phyloP scores from a whole-genome alignment of 176 grass and related monocot species.

The Chrysopogon serrulatus region DNA sequence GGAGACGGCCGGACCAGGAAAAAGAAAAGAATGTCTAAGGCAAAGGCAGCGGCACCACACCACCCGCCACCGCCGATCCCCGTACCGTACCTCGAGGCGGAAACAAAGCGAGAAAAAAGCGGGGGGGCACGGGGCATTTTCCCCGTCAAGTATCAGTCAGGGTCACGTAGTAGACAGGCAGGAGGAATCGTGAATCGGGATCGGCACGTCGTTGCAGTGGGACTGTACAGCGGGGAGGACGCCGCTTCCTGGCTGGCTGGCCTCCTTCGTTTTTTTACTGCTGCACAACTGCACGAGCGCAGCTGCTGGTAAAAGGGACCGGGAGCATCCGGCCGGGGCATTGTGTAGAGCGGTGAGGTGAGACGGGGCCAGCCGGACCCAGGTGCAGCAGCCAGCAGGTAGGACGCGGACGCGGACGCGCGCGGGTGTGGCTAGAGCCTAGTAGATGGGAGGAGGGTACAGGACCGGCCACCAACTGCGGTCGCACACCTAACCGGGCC shows the following conservation, averaged over 20 bases:
- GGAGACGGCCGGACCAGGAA: neutral
- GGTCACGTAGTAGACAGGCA: neutral
- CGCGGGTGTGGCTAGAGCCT: neutral
- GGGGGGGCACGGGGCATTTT: neutral
- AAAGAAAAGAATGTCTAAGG: constrained; percentile 52
- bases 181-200: constrained; percentile 11
- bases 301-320: neutral
- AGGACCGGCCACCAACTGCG: constrained; percentile 10
- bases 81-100: neutral
- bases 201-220: constrained; percentile 4
- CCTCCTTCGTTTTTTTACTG: too few relatives aligned
- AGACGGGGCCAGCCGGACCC: neutral
- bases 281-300: too few relatives aligned
- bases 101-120: neutral
- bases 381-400: neutral
- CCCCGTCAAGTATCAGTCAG: neutral
- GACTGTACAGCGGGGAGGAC: neutral
- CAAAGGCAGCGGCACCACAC: neutral
- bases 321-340: neutral
- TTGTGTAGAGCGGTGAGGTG: neutral
- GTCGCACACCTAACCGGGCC: neutral
- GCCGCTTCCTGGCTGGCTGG: too few relatives aligned
- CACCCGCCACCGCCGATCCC: neutral
- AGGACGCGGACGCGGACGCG: neutral
- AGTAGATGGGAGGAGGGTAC: too few relatives aligned